Evolutionary conservation across 768 basidiomycete species (phyloP), one percentile per base, ranked within the genome.

Genomic region (Boletales sp.): DNA sequence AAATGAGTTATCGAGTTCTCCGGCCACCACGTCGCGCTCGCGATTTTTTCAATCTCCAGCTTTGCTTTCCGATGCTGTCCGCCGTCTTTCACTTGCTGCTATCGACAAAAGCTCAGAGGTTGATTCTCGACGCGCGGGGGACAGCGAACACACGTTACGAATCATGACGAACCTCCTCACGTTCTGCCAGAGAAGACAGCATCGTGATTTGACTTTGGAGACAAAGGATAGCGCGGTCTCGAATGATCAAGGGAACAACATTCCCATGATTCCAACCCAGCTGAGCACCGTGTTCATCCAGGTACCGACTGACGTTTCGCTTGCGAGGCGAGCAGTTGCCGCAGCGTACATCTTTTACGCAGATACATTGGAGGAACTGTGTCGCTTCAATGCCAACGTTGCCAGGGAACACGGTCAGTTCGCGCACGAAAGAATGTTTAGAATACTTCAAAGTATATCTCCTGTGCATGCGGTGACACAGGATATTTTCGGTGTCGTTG

Each of bases 141-240:
- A 78, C 37, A 75, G 75, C 10, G 74, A 79, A 44, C 80, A 81
- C 56, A 83, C 87, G 29, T 62, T 84, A n/a, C 80, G 84, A 13
- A 80, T 87, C 52, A 86, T 89, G 86, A 87, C 86, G 5, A 87
- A 87, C 59, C 69, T 90, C 2, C 72, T 89, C 48, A 81, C 83
- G 0, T 74, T 82, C 48, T 78, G 82, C 12, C 79, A 77, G 50
- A 73, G 76, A 35, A 62, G 65, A 38, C 60, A 54, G 4, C 60
- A 69, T 11, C 67, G 70, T 41, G 73, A 71, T 7, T 68, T 72
- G 1, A 72, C 78, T 12, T 67, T 73, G 8, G 70, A 73, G 45
- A 67, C 65, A 15, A 58, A 64, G n/a, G 77, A 73, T 0, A 75
- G 72, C 36, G 24, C 36, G 5, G 47, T 37, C 18, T 35, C 50